Percentiles rank a stretch among this genome's conserved stretches.
Conservation (phyloP, 139 green algal species). For the Monoraphidium neglectum region DNA sequence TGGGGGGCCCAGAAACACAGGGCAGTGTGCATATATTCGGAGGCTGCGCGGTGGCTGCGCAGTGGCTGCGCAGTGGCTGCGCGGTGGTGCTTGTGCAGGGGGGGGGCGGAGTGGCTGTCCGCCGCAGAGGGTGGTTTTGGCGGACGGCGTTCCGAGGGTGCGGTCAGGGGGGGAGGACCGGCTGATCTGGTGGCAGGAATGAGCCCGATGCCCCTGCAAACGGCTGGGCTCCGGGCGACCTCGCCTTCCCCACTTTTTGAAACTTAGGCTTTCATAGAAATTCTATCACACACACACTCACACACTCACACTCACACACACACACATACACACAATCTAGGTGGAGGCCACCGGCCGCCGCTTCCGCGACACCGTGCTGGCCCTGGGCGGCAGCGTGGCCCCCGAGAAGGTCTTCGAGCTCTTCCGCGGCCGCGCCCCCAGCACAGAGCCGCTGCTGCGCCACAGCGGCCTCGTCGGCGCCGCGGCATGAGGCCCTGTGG, state of each 20-base stretch:
- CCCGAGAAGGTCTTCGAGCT: constrained; percentile 79
- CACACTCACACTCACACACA: constrained; percentile 39
- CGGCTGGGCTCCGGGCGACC: too few relatives aligned
- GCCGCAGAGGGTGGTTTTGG: too few relatives aligned
- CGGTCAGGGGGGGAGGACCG: too few relatives aligned
- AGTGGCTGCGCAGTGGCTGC: too few relatives aligned
- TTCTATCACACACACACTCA: neutral
- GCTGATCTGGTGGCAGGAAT: too few relatives aligned
- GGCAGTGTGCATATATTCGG: neutral
- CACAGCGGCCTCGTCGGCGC: constrained; percentile 77
- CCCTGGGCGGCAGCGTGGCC: constrained; percentile 79
- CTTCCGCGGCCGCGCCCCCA: constrained; percentile 90
- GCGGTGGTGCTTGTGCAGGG: too few relatives aligned
- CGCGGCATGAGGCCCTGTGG: constrained; percentile 35
- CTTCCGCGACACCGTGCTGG: constrained; percentile 92
- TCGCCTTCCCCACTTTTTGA: neutral
- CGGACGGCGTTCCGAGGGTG: too few relatives aligned
- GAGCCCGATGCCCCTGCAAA: too few relatives aligned
- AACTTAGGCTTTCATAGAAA: neutral
- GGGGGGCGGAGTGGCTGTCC: too few relatives aligned
- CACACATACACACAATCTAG: too few relatives aligned
- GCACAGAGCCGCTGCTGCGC: constrained; percentile 83
- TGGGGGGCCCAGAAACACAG: neutral
- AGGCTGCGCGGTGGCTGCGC: neutral
- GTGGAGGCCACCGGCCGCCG: constrained; percentile 65